These are phyloP conservation scores for Aspergillus persii DNA, from an alignment of 2,329 filamentous ascomycete genomes.

Conservation along the genomic window DNA sequence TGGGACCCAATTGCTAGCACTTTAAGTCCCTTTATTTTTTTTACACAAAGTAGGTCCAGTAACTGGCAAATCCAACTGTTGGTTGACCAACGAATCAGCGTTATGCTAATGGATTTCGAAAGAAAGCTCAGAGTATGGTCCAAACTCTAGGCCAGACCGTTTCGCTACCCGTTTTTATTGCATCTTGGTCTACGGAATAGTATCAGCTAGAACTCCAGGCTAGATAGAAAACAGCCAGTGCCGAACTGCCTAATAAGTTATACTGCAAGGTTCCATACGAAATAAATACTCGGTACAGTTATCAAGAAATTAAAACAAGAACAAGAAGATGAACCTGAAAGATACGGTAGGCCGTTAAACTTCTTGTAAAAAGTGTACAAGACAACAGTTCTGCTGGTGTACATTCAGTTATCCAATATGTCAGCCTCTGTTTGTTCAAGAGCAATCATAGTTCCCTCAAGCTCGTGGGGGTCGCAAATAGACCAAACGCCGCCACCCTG, in stretches of 20 bases:
- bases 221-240: no score
- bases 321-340: neutral
- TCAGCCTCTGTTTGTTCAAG: conserved; percentile 61
- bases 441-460: conserved; percentile 65
- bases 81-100: no score
- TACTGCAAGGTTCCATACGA: no score
- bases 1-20: neutral
- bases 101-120: no score
- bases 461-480: conserved; percentile 74
- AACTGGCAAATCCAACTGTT: neutral
- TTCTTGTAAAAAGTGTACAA: neutral
- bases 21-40: neutral
- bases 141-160: neutral
- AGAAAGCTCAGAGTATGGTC: no score
- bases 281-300: no score
- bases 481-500: conserved; percentile 94
- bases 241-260: no score
- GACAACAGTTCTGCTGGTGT: neutral
- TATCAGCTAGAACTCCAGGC: no score
- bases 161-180: neutral
- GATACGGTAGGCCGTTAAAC: no score
- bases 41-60: neutral
- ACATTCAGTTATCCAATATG: neutral
- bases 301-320: neutral
- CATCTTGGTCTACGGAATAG: no score